Base-by-base conservation (phyloP, 306 rosid genomes). In the Dryas drummondii region DNA sequence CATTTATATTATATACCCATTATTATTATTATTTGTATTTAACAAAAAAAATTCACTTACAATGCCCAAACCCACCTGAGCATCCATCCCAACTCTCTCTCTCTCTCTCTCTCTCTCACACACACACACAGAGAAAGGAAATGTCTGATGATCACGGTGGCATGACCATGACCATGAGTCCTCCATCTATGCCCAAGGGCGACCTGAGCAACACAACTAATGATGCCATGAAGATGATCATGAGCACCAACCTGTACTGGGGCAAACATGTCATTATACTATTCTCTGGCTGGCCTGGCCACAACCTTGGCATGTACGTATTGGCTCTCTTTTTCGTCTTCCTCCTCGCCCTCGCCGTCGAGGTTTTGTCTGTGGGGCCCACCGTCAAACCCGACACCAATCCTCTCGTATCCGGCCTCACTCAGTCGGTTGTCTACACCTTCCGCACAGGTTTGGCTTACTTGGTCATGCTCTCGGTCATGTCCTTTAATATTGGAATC, bases 401-500 rank as follows among this genome's bases (percentile, higher is more conserved):
- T 70, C 72, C 87, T 44, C 65, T 53, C 19, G 79, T 50, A 49
- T 80, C 79, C 0, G 76, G 72, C 1, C 56, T 83, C 3, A 19
- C 83, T 4, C 84, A 71, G 70, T 83, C 92, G 13, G 82, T 85
- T 51, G 19, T 89, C 32, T 82, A 91, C 61, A 84, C 85, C 7
- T 67, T 84, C 16, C 89, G 90, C 69, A 65, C 82, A 0, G 90
- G 72, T 5, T 68, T 87, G n/a, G 71, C 82, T 42, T 91, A 91
- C 68, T 64, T 86, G 88, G 87, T 89, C 32, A 87, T 88, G 96
- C 81, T 89, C 27, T 78, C 96, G 0, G 90, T 86, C 15, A 89
- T 91, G 93, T 89, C 97, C 66, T 89, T 89, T 82, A 91, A 91
- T 40, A 82, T 87, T 0, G 92, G 94, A 5, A 83, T 91, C 62